Percentiles rank a stretch among this genome's conserved stretches.
Conservation (phyloP, 805 yeast species). For the Schwanniomyces yamadae region DNA sequence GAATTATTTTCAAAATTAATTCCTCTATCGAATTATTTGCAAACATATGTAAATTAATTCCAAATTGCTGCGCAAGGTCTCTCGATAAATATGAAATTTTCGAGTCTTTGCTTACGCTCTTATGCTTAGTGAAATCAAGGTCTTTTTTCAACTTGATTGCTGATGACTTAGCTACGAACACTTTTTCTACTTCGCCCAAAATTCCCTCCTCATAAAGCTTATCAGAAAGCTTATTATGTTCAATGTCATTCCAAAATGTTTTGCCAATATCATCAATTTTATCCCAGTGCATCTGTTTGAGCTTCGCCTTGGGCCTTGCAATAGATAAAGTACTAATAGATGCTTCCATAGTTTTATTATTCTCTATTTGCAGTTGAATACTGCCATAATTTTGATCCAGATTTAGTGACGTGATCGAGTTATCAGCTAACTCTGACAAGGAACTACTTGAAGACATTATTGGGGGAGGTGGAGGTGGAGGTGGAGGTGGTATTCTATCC, state of each 20-base stretch:
- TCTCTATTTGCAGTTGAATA: neutral
- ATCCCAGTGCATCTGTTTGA: conserved; percentile 98
- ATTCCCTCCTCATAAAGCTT: conserved; percentile 75
- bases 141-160: conserved; percentile 37
- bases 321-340: neutral
- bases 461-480: conserved; percentile 15
- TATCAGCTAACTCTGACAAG: too few relatives aligned
- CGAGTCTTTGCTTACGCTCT: conserved; percentile 12
- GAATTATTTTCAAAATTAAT: conserved; percentile 66
- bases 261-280: conserved; percentile 79
- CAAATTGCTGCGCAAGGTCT: conserved; percentile 91
- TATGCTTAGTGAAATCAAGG: conserved; percentile 4
- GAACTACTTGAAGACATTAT: conserved; percentile 10
- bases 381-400: too few relatives aligned
- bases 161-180: conserved; percentile 79
- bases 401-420: neutral
- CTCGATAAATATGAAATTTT: conserved; percentile 73
- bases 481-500: conserved; percentile 10
- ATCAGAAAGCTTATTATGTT: conserved; percentile 58
- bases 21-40: conserved; percentile 60
- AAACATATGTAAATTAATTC: conserved; percentile 84
- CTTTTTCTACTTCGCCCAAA: conserved; percentile 76
- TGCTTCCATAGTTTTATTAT: neutral
- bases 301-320: conserved; percentile 64
- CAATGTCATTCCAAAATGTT: conserved; percentile 80